Evolutionary conservation across 2,329 filamentous ascomycete genomes (phyloP).

Genomic region (Neocatenulostroma microsporum): DNA sequence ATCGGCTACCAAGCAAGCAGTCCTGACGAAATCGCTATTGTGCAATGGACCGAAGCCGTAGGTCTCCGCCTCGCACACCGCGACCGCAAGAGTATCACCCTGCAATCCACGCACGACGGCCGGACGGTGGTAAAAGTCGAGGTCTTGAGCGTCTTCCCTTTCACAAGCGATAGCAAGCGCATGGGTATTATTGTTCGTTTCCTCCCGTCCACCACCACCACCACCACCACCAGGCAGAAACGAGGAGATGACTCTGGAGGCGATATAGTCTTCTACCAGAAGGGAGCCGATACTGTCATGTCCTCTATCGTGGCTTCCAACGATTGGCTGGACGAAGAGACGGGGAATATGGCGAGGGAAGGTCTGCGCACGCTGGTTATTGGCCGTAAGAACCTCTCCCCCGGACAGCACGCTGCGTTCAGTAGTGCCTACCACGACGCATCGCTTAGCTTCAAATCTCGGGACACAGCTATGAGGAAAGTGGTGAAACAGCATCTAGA

Average conservation of each 20-base stretch:
- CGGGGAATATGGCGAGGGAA: slow-evolving; percentile 98
- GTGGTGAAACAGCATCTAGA: slow-evolving; percentile 78
- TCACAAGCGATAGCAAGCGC: slow-evolving; percentile 93
- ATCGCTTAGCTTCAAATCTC: slow-evolving; percentile 67
- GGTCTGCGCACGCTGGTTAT: slow-evolving; percentile 89
- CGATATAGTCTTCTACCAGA: slow-evolving; percentile 96
- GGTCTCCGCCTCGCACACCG: slow-evolving; percentile 77
- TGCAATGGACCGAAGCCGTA: slow-evolving; percentile 88
- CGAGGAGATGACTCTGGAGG: slow-evolving; percentile 44
- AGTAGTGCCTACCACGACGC: slow-evolving; percentile 66
- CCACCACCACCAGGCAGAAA: too few relatives aligned
- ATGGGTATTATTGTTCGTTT: slow-evolving; percentile 98
- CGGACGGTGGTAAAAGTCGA: slow-evolving; percentile 72
- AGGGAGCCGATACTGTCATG: slow-evolving; percentile 98
- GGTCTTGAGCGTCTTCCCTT: slow-evolving; percentile 91
- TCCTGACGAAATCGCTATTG: slow-evolving; percentile 96
- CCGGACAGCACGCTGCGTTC: slow-evolving; percentile 75
- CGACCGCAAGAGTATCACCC: slow-evolving; percentile 75
- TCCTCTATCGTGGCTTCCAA: slow-evolving; percentile 88
- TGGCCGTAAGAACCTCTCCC: slow-evolving; percentile 75
- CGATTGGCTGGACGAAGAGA: slow-evolving; percentile 98
- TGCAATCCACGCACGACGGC: slow-evolving; percentile 69
- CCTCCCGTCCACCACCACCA: slow-evolving; percentile 35
- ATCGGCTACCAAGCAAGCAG: slow-evolving; percentile 95
- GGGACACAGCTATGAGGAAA: slow-evolving; percentile 72